Base-by-base conservation (phyloP, 306 rosid species). In the Begonia peltatifolia region DNA sequence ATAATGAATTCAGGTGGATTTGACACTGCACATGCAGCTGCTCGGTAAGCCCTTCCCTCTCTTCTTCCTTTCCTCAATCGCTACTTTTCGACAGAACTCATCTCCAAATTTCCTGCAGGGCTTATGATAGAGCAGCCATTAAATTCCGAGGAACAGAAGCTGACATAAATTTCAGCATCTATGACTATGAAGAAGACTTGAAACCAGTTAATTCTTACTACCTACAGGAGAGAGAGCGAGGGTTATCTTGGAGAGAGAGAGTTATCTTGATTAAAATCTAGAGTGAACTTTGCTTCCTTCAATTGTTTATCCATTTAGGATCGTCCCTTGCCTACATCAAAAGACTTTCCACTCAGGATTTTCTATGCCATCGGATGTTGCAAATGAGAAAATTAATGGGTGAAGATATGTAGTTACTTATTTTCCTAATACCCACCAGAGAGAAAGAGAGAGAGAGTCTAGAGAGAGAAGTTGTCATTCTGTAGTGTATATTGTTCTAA, bases 21-120 rank as follows among this genome's bases (percentile, higher is more conserved):
- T 75, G 99, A 90, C 84, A 90, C 95, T 14, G 99, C 99, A 63
- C 99, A 90, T 90, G 94, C 99, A 55, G 99, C 99, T 83, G 99
- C 99, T 55, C 94, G 99, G 99, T 90, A 69, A 83, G 87, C 70
- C 61, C 62, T 41, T 1, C 22, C 14, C 42, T 41, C 23, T 49
- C 25, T 8, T 13, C 48, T 25, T 47, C 14, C 30, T 10, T 47
- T 47, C 22, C 22, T 52, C 41, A 7, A 35, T 11, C 38, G 5
- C 42, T 25, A 4, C 13, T 12, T 22, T 30, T 22, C 6, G 7
- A 15, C 22, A 15, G 9, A 14, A 9, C 25, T 10, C 17, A 8
- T 11, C 25, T 38, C 9, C 50, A 0, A 44, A 10, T 44, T 44
- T 10, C 12, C 2, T 58, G 55, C 94, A 90, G 99, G 55, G 99